A percentile compares a stretch with the other conserved stretches of the same genome.
Evolutionary conservation across 177 flowering plant species (phyloP).

Genomic region (Vitis hybrid): DNA sequence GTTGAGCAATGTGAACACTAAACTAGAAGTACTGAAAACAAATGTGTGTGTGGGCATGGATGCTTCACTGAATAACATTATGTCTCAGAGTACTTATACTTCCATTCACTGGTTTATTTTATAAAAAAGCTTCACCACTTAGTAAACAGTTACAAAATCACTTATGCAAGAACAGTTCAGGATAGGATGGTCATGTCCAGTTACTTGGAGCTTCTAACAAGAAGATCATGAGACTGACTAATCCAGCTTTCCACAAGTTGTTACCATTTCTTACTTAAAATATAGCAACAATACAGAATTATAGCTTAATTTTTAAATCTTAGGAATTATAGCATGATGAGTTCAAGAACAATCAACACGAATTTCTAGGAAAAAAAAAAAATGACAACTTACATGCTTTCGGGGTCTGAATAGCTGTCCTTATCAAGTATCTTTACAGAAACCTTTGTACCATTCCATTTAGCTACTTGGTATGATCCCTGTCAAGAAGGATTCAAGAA

Average conservation of each 20-base stretch:
- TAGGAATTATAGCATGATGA: background rate
- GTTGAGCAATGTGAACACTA: too few relatives aligned
- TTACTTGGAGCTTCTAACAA: background rate
- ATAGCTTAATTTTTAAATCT: too few relatives aligned
- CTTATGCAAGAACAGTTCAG: background rate
- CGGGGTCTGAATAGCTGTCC: conserved; percentile 80
- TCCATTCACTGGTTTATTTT: background rate
- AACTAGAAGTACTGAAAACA: too few relatives aligned
- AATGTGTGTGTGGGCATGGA: too few relatives aligned
- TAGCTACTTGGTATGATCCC: conserved; percentile 95
- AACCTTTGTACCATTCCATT: conserved; percentile 98
- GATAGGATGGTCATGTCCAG: background rate
- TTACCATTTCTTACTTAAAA: background rate
- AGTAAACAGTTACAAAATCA: background rate
- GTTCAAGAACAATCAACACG: background rate
- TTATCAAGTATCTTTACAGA: conserved; percentile 94
- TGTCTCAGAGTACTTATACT: background rate
- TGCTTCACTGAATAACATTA: too few relatives aligned
- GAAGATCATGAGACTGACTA: background rate
- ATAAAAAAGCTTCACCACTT: background rate
- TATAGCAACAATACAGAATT: too few relatives aligned
- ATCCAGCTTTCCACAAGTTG: background rate
- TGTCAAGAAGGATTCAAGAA: conserved; percentile 24
- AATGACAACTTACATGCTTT: conserved; percentile 60
- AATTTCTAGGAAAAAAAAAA: background rate